Evolutionary conservation across 768 basidiomycete species (phyloP), one percentile per base, ranked within the genome.

Genomic region (Scleroderma bovista): DNA sequence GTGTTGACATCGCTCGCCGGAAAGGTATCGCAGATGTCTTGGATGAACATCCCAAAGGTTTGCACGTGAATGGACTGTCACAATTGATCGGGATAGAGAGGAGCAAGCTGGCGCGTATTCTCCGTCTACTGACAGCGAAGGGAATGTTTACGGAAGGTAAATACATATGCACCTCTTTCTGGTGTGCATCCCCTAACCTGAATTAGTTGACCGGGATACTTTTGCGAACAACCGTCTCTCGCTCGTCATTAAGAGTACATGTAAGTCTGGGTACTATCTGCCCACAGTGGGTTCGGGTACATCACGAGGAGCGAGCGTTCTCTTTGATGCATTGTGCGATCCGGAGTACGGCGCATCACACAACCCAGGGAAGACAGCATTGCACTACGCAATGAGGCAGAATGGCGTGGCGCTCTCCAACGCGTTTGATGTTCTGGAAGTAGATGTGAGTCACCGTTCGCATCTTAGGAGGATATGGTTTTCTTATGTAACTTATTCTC

Each of bases 151-250:
- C 19, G 19, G 67, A 68, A 65, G 68, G 66, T 68, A 13, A 36
- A n/a, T 36, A 29, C 9, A 29, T 29, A 29, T 4, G 26, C 34
- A 36, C 12, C 4, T 36, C 5, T 36, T n/a, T n/a, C n/a, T n/a
- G n/a, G n/a, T n/a, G n/a, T n/a, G n/a, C n/a, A n/a, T 5, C 34
- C 5, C 34, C n/a, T 36, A 36, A n/a, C 13, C 15, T 24, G 19
- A 5, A 37, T 43, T 50, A 63, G 67, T 70, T 7, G 46, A 54
- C 9, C 54, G 56, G 9, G 57, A 67, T n/a, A 47, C 47, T 0
- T 69, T 66, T 52, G 61, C 63, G 11, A 69, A 69, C 47, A 70
- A 64, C 37, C 67, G 65, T 15, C 55, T 70, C 20, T 69, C 69
- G 3, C 57, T 66, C 11, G 40, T 62, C 1, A 56, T 63, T 6